Evolutionary conservation across 2,329 filamentous ascomycete genomes (phyloP), one percentile per base, ranked within the genome.

Genomic region (Myriosclerotinia duriaeana): DNA sequence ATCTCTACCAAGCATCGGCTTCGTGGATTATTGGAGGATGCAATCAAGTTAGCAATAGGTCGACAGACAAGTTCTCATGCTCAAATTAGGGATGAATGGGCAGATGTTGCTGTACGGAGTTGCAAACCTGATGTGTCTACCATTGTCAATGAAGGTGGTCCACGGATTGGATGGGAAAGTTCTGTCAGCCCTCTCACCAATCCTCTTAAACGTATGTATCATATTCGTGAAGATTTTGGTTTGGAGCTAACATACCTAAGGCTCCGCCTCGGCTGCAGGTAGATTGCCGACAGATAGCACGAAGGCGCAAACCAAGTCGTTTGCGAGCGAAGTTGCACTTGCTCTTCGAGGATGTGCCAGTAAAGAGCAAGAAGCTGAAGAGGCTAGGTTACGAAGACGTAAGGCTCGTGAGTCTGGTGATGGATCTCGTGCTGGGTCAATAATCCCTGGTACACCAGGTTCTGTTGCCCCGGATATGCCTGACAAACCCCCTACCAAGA

Each of bases 21-120:
- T 48, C 84, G 91, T 64, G 86, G 87, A 15, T 79, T 97, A 40
- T 75, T 97, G 4, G 90, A 93, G 74, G 93, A 97, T 72, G 88
- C 92, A 14, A 85, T 88, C 65, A 83, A 84, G 12, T 79, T 96
- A 55, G 86, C 92, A 3, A 83, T 84, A 67, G 90, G 86, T 67
- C 87, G 94, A 64, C 89, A 91, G 75, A 87, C 84, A 68, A 91
- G 89, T 26, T 91, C 93, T 2, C 90, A 96, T 76, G 94, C 93
- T 1, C 80, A 88, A 42, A 82, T 97, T 7, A 91, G 92, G 3
- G 81, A 85, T 12, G 91, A 93, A 65, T 95, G 93, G 87, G 78
- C 83, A 26, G 87, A 91, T 71, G 83, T 92, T 56, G 92, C 92
- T 6, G 83, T 76, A 73, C 85, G 80, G 48, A 73, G 77, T 50